phyloP scores from a whole-genome alignment of 495 filamentous ascomycete genomes.

The Filosporella fistucella region DNA sequence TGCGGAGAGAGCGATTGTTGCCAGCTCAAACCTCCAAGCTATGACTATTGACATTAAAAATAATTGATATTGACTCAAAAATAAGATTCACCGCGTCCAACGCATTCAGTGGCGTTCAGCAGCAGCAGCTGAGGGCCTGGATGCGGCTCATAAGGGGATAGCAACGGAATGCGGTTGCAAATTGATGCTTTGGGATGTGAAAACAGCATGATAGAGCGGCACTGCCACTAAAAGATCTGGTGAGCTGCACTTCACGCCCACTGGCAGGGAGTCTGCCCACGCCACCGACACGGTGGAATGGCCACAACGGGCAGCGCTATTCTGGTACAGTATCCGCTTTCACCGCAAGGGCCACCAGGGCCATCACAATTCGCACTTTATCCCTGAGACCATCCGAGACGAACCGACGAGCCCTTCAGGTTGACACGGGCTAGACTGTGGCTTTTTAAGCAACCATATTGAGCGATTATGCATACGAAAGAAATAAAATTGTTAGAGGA shows the following conservation, averaged over 20 bases:
- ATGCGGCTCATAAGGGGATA: background rate
- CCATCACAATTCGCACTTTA: too few relatives aligned
- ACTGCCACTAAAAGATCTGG: background rate
- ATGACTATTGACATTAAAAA: background rate
- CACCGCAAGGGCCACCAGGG: too few relatives aligned
- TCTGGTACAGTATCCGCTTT: too few relatives aligned
- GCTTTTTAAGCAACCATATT: too few relatives aligned
- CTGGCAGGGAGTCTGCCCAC: background rate
- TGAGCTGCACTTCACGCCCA: background rate
- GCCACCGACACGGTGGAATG: constrained; percentile 1
- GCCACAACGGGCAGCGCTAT: background rate
- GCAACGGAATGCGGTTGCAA: background rate
- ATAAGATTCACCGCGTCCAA: background rate
- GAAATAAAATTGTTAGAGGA: too few relatives aligned
- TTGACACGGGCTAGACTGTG: too few relatives aligned
- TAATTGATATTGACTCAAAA: background rate
- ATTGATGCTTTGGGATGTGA: too few relatives aligned
- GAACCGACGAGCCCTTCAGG: too few relatives aligned
- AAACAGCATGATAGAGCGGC: background rate
- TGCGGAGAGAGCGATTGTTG: too few relatives aligned
- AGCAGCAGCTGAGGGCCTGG: background rate
- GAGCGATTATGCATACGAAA: too few relatives aligned
- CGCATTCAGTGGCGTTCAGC: background rate
- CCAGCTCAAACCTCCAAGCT: background rate
- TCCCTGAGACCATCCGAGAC: too few relatives aligned